Evolutionary conservation across 2,329 filamentous ascomycete genomes (phyloP), one percentile per base, ranked within the genome.

Genomic region (Botrytis elliptica): DNA sequence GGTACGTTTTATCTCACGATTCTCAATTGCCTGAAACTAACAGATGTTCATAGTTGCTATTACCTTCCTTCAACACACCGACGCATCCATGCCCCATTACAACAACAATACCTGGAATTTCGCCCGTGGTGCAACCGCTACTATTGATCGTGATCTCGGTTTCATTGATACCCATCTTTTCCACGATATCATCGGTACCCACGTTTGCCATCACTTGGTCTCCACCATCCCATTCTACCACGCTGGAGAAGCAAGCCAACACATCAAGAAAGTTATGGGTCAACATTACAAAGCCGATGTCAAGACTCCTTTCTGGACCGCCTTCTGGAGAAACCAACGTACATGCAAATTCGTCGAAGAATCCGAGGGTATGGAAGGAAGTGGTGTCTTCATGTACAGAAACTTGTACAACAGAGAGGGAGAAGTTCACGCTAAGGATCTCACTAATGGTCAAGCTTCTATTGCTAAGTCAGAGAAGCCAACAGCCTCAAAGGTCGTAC

Each of bases 21-120:
- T 63, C 69, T 74, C 75, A 73, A 70, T 1, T 22, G 44, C 65
- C 33, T 71, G 20, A 68, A 55, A 67, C 77, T 81, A 77, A 81
- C 77, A 36, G 65, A 14, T 59, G 20, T 57, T 64, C 60, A 74
- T 49, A 89, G 90, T 93, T 33, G 90, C 90, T 76, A 93, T 93
- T 80, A 93, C 91, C 66, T 93, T 92, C 82, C 89, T 93, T 33
- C 91, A 93, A 82, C 91, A 93, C 85, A 91, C 89, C 72, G 88
- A 92, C 59, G 80, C 78, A 22, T 81, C 82, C 40, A 84, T 90
- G 67, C 86, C 86, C 29, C 87, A 91, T 81, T 91, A 89, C 80
- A 85, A 87, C 40, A 85, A 85, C 62, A 84, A 86, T 29, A 84
- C 84, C 72, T 91, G 89, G 89, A 89, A 86, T 36, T 91, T 88